Evolutionary conservation across 805 yeast species (phyloP), one percentile per base, ranked within the genome.

Genomic region (Ogataea dorogensis): DNA sequence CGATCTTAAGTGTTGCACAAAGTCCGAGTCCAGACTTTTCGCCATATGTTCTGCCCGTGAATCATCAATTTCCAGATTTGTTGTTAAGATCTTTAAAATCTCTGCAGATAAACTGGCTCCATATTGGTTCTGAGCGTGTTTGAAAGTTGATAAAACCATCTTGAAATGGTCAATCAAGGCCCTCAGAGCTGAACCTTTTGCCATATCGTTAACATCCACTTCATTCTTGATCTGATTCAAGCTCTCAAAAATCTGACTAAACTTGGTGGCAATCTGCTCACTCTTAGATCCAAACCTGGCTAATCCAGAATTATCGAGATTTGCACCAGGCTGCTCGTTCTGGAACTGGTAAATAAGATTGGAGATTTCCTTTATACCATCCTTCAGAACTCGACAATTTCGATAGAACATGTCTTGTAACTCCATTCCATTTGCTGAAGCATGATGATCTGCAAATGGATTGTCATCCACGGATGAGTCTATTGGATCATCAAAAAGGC

Each of bases 81-180:
- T 5, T 6, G 6, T 14, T 11, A 32, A 17, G 4, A 19, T 9
- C 6, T 24, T 7, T 3, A 15, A 18, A 10, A 32, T 32, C 7
- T 24, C 30, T 3, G 24, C 28, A 17, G 16, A 14, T 14, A 31
- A 11, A 13, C 12, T 24, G 17, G 17, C 13, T 5, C 17, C 10
- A n/a, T 29, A 30, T 30, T 17, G 10, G 17, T 26, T 36, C 17
- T 36, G 25, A 31, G 25, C 36, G 12, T 27, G 24, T 12, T 37
- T 32, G 28, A 37, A 27, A 25, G 31, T 26, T 11, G 41, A 24
- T 11, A 37, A 21, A 5, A 24, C 28, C 29, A 31, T 21, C 13
- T 31, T 26, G 29, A 16, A 31, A 13, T 25, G 28, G 12, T 30
- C 34, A 17, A 29, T 16, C 5, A 36, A 18, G 4, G 19, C 10